Conservation (phyloP, 768 basidiomycete genomes). For the Ramaria sp. region DNA sequence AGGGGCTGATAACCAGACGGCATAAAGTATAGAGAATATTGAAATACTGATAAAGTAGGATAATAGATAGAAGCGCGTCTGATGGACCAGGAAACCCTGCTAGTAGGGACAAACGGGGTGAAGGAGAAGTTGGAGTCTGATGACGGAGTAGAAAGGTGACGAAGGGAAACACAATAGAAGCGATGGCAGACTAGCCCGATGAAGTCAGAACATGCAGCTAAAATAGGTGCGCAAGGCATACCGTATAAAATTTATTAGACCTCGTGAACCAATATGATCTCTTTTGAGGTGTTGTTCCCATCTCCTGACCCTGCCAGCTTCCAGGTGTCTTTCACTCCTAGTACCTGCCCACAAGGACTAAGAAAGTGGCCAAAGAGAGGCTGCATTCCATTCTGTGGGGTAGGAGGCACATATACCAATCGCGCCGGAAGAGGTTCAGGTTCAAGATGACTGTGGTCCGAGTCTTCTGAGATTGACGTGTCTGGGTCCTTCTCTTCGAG, state of each 20-base stretch:
- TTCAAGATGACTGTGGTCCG: not conserved
- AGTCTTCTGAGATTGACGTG: not conserved
- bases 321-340: not conserved
- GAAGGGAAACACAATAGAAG: not conserved
- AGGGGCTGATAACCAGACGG: no score
- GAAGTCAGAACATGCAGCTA: not conserved
- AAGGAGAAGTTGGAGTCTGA: not conserved
- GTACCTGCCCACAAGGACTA: not conserved
- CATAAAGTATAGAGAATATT: no score
- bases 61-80: no score
- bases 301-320: not conserved
- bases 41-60: no score
- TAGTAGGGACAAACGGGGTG: no score
- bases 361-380: not conserved
- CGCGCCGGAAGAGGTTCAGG: not conserved
- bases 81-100: no score
- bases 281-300: not conserved
- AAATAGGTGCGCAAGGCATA: not conserved
- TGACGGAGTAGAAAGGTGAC: not conserved
- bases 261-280: not conserved
- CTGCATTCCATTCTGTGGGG: not conserved
- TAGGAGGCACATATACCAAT: not conserved
- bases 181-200: not conserved
- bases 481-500: not conserved
- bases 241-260: not conserved